These are phyloP conservation scores for Naganishia vishniacii DNA, from an alignment of 768 basidiomycete species.

Conservation along the genomic window DNA sequence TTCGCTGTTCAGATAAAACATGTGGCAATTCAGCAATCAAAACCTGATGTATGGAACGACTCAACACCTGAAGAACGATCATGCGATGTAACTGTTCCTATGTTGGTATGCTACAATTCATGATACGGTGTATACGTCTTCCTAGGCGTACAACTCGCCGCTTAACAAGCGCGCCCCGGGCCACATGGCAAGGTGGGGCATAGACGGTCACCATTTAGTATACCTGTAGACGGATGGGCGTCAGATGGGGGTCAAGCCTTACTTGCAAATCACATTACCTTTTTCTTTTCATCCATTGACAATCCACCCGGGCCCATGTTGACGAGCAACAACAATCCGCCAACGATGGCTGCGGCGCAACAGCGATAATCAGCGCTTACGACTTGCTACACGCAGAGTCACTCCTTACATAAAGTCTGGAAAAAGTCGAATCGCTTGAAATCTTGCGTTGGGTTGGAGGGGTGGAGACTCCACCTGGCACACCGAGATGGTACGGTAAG, in stretches of 20 bases:
- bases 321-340: constrained; percentile 91
- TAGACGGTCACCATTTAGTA: background rate
- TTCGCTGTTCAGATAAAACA: too few relatives aligned
- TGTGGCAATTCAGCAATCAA: too few relatives aligned
- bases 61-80: too few relatives aligned
- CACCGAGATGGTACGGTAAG: background rate
- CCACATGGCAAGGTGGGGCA: background rate
- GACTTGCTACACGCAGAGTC: too few relatives aligned
- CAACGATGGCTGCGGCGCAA: constrained; percentile 67
- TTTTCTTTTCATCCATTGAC: constrained; percentile 99
- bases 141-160: background rate
- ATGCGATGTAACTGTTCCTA: too few relatives aligned
- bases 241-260: background rate
- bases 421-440: constrained; percentile 99
- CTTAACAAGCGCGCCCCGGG: background rate
- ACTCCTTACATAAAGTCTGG: constrained; percentile 62
- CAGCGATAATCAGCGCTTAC: background rate
- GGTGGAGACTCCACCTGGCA: constrained; percentile 70
- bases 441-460: constrained; percentile 88
- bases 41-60: too few relatives aligned
- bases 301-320: constrained; percentile 98
- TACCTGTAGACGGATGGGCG: background rate
- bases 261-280: constrained; percentile 53
- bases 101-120: background rate
- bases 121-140: background rate